Base-by-base conservation (phyloP, 208 protist genomes). In the Porcisia hertigi region DNA sequence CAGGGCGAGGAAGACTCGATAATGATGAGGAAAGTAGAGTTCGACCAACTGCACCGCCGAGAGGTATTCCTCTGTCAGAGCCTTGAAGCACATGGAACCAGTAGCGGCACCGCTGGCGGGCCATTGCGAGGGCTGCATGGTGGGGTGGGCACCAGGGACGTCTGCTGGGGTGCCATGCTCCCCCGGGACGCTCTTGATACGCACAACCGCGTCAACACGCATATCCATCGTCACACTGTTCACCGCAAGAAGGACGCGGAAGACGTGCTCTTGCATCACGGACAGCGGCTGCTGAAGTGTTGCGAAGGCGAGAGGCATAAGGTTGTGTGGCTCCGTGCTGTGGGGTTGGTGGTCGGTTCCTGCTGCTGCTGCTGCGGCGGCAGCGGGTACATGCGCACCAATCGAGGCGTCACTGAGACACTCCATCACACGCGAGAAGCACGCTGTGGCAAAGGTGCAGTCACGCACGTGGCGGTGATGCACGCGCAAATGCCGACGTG, bases 21-120 rank as follows among this genome's bases (percentile, higher is more conserved):
- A 85, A 58, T 83, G 77, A 20, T 79, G 82, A 16, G 88, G 84
- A 53, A 92, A 92, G 75, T 76, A 83, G n/a, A 77, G 67, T n/a
- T 77, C 78, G 18, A 77, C 67, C 0, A 82, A 18, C 62, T 82
- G 57, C 30, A n/a, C 43, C 6, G 72, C 55, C 14, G 72, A 57
- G n/a, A 82, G 20, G 14, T 59, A 12, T 0, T 7, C 3, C 11
- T 58, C 60, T 18, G 36, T 62, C 30, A 72, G n/a, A 3, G 78
- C 78, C 2, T 39, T 25, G 2, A 54, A 52, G 53, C 81, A 77
- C 4, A 69, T 30, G 2, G 70, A 74, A 52, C 67, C 79, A 30
- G 69, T 62, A 9, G 25, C 57, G 57, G 57, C 25, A 23, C 30
- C 53, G 53, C 54, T 58, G 23, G 7, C 25, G 23, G 54, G 54